Evolutionary conservation across 257 asterid species (phyloP), one percentile per base, ranked within the genome.

Genomic region (Capsicum rhomboideum): DNA sequence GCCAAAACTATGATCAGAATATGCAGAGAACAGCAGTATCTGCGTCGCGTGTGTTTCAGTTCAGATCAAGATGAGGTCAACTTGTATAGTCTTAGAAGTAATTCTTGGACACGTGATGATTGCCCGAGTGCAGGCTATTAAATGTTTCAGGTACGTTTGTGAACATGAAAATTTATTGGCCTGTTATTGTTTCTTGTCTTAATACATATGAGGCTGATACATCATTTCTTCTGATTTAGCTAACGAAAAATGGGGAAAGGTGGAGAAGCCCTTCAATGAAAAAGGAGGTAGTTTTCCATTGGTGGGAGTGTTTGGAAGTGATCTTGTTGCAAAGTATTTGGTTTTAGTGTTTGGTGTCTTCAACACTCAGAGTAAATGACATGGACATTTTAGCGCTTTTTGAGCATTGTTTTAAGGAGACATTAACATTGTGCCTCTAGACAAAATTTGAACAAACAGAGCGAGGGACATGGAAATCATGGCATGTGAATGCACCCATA

Each of bases 281-380:
- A 75, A 86, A 10, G 79, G 81, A 29, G 75, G 75, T 34, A 12
- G 53, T 55, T 79, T 78, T 34, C 79, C 88, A 42, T 21, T 31
- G 28, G 69, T 91, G 71, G 92, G 88, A 10, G 91, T 46, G 4
- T 44, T 85, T 0, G 90, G 86, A 64, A 94, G 89, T 8, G 58
- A 83, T 28, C 83, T 2, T 34, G 4, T 92, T 50, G 86, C 81
- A n/a, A n/a, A n/a, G n/a, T n/a, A n/a, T n/a, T 21, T 59, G 8
- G 34, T 23, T 26, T 61, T n/a, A 5, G 20, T 63, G 42, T 29
- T 63, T 63, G 42, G 40, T n/a, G n/a, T 56, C 64, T 55, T n/a
- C 63, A 55, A 55, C 63, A 6, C 63, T 55, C 26, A 55, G 18
- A 55, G 26, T 55, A 6, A 20, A 56, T 56, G 28, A 3, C 13